Evolutionary conservation across 2,329 filamentous ascomycete genomes (phyloP), one percentile per base, ranked within the genome.

Genomic region (Rhinocladiella mackenziei): DNA sequence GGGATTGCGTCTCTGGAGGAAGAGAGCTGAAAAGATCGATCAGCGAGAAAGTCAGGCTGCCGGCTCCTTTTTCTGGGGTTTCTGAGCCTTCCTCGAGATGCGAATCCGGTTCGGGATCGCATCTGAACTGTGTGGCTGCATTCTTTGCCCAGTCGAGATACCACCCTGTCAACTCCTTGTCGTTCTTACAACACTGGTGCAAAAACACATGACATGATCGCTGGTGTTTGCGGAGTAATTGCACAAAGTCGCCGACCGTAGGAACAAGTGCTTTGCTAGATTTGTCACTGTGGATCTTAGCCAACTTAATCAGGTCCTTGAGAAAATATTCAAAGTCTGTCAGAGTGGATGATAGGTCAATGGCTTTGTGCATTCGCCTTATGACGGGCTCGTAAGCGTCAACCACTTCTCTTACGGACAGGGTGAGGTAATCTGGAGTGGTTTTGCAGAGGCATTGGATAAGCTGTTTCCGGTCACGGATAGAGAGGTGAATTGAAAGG

Each of bases 301-400:
- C 64, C 2, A 58, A 72, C 50, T 79, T 78, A 61, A 92, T 78
- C 45, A 89, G 75, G 51, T 89, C 85, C 4, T 77, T 75, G 15
- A 89, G 60, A 57, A 92, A 89, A 7, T 67, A 70, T 59, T 89
- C 80, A 1, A 77, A 69, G 25, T 86, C 80, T 26, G 74, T 73
- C 5, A 91, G 63, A 14, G 86, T 84, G 28, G 80, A 80, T 23
- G 78, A 78, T 4, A 91, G 71, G 57, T 89, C 83, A 17, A 89
- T 75, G 2, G 77, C 76, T 41, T 84, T 76, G 60, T 91, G 86
- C 5, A 89, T 70, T 2, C 73, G 68, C 15, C 85, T 75, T 43
- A 92, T 86, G 47, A 89, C 79, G 0, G 84, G 84, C 39, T 89
- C 85, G 54, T 85, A 86, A 2, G 82, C 81, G 0, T 74, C 69